Evolutionary conservation across 1,284 basidiomycete species (phyloP).

Genomic region (Trichosporon sp.): DNA sequence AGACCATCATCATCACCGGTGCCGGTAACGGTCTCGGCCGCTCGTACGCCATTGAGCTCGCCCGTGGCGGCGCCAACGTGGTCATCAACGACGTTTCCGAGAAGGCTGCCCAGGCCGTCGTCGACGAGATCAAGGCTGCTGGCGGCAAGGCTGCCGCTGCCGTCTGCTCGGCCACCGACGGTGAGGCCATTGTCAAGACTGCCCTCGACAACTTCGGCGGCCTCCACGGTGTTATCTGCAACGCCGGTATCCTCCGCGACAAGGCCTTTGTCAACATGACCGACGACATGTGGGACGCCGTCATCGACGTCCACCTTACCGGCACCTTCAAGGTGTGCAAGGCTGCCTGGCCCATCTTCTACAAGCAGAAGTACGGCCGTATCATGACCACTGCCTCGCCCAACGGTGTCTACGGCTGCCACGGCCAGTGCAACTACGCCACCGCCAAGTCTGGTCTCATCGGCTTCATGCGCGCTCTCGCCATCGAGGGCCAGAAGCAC

Average conservation of each 20-base stretch:
- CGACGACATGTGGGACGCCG: slow-evolving; percentile 90
- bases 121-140: slow-evolving; percentile 76
- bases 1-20: slow-evolving; percentile 92
- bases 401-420: slow-evolving; percentile 91
- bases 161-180: slow-evolving; percentile 82
- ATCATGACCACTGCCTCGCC: slow-evolving; percentile 91
- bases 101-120: slow-evolving; percentile 75
- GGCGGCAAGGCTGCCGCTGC: slow-evolving; percentile 87
- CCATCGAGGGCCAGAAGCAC: slow-evolving; percentile 88
- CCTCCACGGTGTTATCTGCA: slow-evolving; percentile 86
- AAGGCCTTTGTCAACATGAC: slow-evolving; percentile 87
- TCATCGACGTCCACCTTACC: slow-evolving; percentile 77
- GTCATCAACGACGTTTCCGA: slow-evolving; percentile 93
- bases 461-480: slow-evolving; percentile 82
- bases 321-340: slow-evolving; percentile 82
- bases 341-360: slow-evolving; percentile 95
- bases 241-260: slow-evolving; percentile 89
- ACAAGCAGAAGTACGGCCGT: slow-evolving; percentile 93
- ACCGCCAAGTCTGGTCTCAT: slow-evolving; percentile 92
- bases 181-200: slow-evolving; percentile 80
- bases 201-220: slow-evolving; percentile 83
- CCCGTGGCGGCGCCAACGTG: slow-evolving; percentile 85
- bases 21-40: slow-evolving; percentile 89
- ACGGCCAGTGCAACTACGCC: slow-evolving; percentile 83
- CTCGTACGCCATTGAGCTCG: slow-evolving; percentile 87